Percentiles rank a stretch among this genome's conserved stretches.
Evolutionary conservation across 129 eudicot genomes (phyloP).

Genomic region (Helichrysum umbraculigerum): DNA sequence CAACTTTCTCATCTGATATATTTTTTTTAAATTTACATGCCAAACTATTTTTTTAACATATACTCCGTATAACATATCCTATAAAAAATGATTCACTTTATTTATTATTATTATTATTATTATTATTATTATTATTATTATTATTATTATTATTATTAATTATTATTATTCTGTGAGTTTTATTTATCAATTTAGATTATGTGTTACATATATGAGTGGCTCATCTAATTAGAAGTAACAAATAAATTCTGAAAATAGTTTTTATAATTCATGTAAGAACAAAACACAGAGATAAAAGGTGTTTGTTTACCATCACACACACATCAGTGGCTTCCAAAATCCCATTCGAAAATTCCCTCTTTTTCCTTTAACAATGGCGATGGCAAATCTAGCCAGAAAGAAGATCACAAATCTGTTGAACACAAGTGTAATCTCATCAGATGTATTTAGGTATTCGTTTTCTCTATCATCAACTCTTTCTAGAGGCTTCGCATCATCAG

Average conservation of each 20-base stretch:
- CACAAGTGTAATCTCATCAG: constrained; percentile 15
- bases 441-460: constrained; percentile 35
- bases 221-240: no score
- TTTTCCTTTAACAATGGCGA: constrained; percentile 45
- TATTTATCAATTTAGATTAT: no score
- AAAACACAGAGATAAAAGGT: not conserved
- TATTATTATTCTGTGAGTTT: no score
- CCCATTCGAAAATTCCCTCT: not conserved
- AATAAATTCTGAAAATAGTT: not conserved
- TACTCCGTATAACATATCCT: no score
- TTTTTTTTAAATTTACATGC: no score
- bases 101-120: no score
- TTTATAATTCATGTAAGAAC: not conserved
- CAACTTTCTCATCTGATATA: no score
- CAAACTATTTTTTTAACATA: no score
- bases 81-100: no score
- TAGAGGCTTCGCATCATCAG: constrained; percentile 54
- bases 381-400: constrained; percentile 52
- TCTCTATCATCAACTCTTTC: constrained; percentile 34
- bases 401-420: constrained; percentile 31
- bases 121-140: no score
- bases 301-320: not conserved
- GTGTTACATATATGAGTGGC: no score
- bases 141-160: no score
- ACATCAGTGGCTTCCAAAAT: constrained; percentile 16